Evolutionary conservation across 2,329 filamentous ascomycete species (phyloP), one percentile per base, ranked within the genome.

Genomic region (Phaeosphaeriaceae sp.): DNA sequence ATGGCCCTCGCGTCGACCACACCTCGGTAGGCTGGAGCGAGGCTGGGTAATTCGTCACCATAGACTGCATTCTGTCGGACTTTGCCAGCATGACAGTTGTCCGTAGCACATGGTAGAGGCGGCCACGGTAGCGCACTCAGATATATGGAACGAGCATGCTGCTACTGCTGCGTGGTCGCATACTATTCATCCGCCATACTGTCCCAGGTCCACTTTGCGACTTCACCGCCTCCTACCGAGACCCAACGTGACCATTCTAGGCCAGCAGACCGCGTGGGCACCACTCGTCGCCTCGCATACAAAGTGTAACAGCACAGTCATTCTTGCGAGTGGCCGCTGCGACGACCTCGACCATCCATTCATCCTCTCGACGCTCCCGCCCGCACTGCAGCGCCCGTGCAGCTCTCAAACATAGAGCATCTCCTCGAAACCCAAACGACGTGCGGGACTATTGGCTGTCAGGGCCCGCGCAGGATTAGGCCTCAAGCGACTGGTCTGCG

Each of bases 81-180:
- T 36, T 21, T 45, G 53, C 53, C 53, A 54, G 53, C 53, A 50
- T 54, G 53, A 49, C 53, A 50, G 45, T 44, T 41, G 44, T 42
- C 51, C 51, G 27, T 44, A 47, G 53, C 49, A 53, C 51, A 46
- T 40, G 20, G 33, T 51, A 54, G n/a, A n/a, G n/a, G n/a, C n/a
- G n/a, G n/a, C n/a, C n/a, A n/a, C 49, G 44, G 49, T 57, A 57
- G 88, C 71, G 82, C 88, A 20, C 84, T 87, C 87, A 76, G 85
- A 86, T 41, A 74, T 89, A 87, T 22, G 71, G 89, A 69, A 79
- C 86, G 69, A 88, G 51, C 85, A 88, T 72, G 69, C 88, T 65
- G 70, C 65, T 69, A 66, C 72, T 66, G 63, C 72, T 66, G 63
- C 72, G 72, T 74, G 73, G 67, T 66, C 67, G 64, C 62, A 61